phyloP scores from a whole-genome alignment of 140 eudicot species.

The Stevia rebaudiana region DNA sequence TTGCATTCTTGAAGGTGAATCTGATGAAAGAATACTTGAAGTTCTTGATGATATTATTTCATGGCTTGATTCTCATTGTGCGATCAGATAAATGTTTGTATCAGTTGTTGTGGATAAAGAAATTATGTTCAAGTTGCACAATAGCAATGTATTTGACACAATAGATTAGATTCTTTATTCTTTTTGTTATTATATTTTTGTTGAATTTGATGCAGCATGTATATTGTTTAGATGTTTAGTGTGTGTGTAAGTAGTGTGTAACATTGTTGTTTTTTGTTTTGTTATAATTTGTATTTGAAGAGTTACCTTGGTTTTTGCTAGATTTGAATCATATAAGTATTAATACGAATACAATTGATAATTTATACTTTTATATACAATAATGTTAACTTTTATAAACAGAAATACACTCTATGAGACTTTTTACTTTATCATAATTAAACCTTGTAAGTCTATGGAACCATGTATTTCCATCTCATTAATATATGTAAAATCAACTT shows the following conservation, averaged over 20 bases:
- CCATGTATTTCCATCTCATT: background rate
- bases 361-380: background rate
- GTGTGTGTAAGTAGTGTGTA: background rate
- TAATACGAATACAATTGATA: too few species aligned
- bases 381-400: background rate
- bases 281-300: background rate
- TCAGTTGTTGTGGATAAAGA: background rate
- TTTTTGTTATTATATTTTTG: constrained; percentile 17
- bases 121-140: constrained; percentile 22
- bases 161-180: constrained; percentile 24
- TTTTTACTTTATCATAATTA: background rate
- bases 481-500: background rate
- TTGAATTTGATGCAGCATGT: background rate
- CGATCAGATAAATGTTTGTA: constrained; percentile 16
- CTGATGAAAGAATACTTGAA: constrained; percentile 62
- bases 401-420: background rate
- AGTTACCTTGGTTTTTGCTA: background rate
- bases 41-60: constrained; percentile 58
- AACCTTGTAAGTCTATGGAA: background rate
- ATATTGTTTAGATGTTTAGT: background rate
- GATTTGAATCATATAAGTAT: background rate
- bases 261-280: background rate
- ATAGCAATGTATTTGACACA: constrained; percentile 14
- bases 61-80: constrained; percentile 64
- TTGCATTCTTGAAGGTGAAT: constrained; percentile 85